Evolutionary conservation across 1,284 basidiomycete species (phyloP).

Genomic region (Ganoderma sinense): DNA sequence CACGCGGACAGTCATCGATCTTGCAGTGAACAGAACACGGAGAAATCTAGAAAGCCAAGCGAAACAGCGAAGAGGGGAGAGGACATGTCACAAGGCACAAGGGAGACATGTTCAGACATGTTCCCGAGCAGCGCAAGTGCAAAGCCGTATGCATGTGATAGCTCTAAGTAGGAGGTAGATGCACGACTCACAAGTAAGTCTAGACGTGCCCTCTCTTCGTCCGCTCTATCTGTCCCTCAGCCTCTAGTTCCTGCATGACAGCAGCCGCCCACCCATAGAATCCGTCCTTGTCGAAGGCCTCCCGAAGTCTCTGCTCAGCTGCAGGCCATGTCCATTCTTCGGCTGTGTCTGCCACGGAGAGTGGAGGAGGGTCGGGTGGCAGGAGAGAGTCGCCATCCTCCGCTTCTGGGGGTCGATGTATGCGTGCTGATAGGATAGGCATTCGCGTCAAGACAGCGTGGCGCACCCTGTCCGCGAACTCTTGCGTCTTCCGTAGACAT

Average conservation of each 20-base stretch:
- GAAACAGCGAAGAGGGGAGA: neutral
- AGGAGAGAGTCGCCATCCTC: slow-evolving; percentile 39
- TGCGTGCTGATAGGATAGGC: slow-evolving; percentile 57
- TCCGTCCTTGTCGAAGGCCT: slow-evolving; percentile 64
- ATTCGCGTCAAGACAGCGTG: slow-evolving; percentile 49
- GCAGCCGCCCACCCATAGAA: slow-evolving; percentile 59
- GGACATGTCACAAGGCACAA: neutral
- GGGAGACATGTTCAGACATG: too few species aligned
- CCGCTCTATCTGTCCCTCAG: slow-evolving; percentile 57
- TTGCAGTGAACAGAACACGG: too few species aligned
- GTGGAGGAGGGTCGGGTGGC: slow-evolving; percentile 7
- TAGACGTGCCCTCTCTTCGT: slow-evolving; percentile 41
- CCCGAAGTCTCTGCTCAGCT: slow-evolving; percentile 56
- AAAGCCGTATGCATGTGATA: neutral
- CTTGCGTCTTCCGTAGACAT: slow-evolving; percentile 49
- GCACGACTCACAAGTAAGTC: neutral
- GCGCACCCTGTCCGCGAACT: slow-evolving; percentile 65
- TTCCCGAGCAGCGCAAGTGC: neutral
- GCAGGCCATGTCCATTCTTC: slow-evolving; percentile 56
- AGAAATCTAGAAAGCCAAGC: neutral
- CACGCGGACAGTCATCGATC: too few species aligned
- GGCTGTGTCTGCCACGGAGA: slow-evolving; percentile 8
- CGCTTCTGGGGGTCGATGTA: slow-evolving; percentile 52
- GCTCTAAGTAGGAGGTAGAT: neutral
- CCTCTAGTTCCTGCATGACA: slow-evolving; percentile 59